These are phyloP conservation scores for Boletellus sp. DNA, from an alignment of 768 basidiomycete species.

Conservation along the genomic window DNA sequence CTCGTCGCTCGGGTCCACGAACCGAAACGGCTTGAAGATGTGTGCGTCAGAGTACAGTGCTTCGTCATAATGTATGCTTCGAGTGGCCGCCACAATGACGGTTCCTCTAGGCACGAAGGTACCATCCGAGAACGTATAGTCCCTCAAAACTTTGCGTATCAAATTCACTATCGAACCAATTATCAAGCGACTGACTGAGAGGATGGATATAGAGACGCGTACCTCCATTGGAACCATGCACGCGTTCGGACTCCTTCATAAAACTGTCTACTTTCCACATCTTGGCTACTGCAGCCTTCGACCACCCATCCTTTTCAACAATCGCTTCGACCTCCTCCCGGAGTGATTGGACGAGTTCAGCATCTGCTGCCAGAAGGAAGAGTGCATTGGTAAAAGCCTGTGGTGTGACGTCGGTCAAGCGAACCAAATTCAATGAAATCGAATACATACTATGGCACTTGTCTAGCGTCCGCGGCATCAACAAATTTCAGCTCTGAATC, in stretches of 20 bases:
- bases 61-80: constrained; percentile 19
- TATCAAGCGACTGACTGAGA: background rate
- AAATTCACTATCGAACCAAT: constrained; percentile 22
- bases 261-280: constrained; percentile 40
- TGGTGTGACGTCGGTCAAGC: background rate
- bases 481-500: background rate
- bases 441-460: constrained; percentile 11
- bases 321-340: constrained; percentile 36
- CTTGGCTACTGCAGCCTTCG: constrained; percentile 22
- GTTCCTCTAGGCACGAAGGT: constrained; percentile 35
- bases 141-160: constrained; percentile 29
- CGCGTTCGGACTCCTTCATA: constrained; percentile 34
- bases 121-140: constrained; percentile 38
- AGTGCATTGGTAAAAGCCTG: constrained; percentile 34
- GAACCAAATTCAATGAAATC: no score
- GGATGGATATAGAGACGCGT: background rate
- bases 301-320: constrained; percentile 27
- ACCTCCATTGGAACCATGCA: constrained; percentile 28
- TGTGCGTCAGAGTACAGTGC: constrained; percentile 32
- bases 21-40: constrained; percentile 48
- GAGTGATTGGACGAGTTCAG: constrained; percentile 32
- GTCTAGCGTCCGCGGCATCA: constrained; percentile 8
- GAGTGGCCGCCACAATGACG: constrained; percentile 17
- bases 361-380: constrained; percentile 33
- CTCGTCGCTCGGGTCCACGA: constrained; percentile 34